These are phyloP conservation scores for Boletus speciosus DNA, from an alignment of 768 basidiomycete species.

Conservation along the genomic window DNA sequence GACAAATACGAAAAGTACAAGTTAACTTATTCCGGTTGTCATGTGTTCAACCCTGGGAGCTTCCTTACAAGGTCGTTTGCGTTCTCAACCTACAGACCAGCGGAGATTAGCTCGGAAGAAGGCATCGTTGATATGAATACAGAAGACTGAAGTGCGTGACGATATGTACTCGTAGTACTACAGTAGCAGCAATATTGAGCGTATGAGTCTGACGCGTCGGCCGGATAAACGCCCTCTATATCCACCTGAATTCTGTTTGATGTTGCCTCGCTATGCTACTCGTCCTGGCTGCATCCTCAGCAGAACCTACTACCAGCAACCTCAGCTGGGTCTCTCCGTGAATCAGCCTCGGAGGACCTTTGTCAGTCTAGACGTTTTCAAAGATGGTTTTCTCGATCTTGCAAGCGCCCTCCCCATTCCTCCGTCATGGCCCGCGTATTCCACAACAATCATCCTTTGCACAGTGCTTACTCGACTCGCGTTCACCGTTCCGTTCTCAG, in stretches of 20 bases:
- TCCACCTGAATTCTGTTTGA: conserved; percentile 9
- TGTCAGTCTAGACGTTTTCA: conserved; percentile 33
- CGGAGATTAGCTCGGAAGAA: conserved; percentile 80
- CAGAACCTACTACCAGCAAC: conserved; percentile 4
- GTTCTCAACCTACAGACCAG: conserved; percentile 90
- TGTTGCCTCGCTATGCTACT: conserved; percentile 23
- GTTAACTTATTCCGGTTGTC: conserved; percentile 95
- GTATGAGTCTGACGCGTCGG: not conserved
- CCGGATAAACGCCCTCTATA: not conserved
- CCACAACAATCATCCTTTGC: conserved; percentile 69
- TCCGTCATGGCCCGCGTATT: conserved; percentile 63
- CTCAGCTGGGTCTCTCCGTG: not conserved
- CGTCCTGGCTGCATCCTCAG: conserved; percentile 11
- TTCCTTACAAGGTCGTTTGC: conserved; percentile 80
- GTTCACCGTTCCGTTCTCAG: conserved; percentile 61
- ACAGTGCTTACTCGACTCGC: conserved; percentile 59
- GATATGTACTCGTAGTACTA: not conserved
- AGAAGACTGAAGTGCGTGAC: conserved; percentile 29
- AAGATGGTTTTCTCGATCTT: conserved; percentile 72
- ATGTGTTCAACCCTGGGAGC: conserved; percentile 97
- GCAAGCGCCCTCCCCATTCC: conserved; percentile 73
- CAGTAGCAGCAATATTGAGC: too few species aligned
- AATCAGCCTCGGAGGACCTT: conserved; percentile 19
- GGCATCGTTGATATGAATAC: conserved; percentile 44
- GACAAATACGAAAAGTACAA: conserved; percentile 97